Conservation (phyloP, 1,139 yeast genomes). For the Taiozyma onychis region DNA sequence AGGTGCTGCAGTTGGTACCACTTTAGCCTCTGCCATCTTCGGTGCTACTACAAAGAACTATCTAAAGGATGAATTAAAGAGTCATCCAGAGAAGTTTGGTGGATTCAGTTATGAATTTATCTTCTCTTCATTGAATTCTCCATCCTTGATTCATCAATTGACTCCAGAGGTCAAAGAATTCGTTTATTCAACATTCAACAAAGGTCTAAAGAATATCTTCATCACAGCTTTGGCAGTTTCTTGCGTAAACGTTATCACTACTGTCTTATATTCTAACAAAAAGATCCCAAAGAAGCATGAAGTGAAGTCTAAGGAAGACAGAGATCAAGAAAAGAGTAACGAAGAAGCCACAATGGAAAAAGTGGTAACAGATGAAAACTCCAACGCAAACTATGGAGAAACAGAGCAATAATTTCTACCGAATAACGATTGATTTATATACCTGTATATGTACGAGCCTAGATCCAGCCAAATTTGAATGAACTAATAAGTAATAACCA, state of each 20-base stretch:
- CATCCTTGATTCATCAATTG: constrained; percentile 26
- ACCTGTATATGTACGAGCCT: neutral
- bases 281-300: constrained; percentile 29
- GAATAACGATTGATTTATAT: neutral
- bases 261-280: constrained; percentile 35
- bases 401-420: neutral
- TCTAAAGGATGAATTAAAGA: constrained; percentile 16
- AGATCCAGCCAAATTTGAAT: too few relatives aligned
- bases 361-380: neutral
- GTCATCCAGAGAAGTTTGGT: constrained; percentile 25
- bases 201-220: constrained; percentile 36
- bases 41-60: constrained; percentile 27
- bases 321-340: neutral
- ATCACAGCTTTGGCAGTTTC: constrained; percentile 36
- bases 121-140: neutral
- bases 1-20: constrained; percentile 45
- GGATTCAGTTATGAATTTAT: neutral
- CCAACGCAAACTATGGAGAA: neutral
- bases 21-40: constrained; percentile 44
- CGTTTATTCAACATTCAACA: constrained; percentile 26
- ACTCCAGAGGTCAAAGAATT: constrained; percentile 1
- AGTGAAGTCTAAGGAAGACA: neutral
- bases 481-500: too few relatives aligned
- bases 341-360: neutral
- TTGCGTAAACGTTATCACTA: constrained; percentile 27